These are phyloP conservation scores for Colletotrichum agaves DNA, from an alignment of 2,329 filamentous ascomycete species.

Conservation along the genomic window DNA sequence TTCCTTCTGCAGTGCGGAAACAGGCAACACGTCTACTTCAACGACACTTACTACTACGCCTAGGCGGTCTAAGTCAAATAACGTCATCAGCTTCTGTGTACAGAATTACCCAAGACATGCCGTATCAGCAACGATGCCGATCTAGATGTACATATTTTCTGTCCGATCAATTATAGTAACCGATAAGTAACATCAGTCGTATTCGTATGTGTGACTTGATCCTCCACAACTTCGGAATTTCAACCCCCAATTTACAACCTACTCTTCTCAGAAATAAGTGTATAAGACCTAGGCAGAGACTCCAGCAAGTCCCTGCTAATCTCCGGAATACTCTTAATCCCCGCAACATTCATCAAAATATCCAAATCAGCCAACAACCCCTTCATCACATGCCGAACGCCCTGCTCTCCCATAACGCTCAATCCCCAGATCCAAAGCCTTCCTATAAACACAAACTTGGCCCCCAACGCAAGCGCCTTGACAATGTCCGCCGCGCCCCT, in stretches of 20 bases:
- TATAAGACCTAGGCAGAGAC: conserved; percentile 22
- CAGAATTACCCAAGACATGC: background rate
- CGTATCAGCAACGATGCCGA: background rate
- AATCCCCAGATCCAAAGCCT: conserved; percentile 63
- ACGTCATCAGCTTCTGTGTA: background rate
- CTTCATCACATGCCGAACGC: conserved; percentile 20
- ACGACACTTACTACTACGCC: conserved; percentile 7
- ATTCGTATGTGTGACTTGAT: too few species aligned
- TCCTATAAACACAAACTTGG: conserved; percentile 67
- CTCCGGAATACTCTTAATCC: conserved; percentile 56
- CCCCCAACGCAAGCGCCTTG: conserved; percentile 67
- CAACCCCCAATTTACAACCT: background rate
- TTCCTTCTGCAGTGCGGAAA: background rate
- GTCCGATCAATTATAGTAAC: too few species aligned
- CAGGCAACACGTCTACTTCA: conserved; percentile 8
- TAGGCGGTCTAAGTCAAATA: background rate
- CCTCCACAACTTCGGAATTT: too few species aligned
- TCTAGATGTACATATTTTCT: background rate
- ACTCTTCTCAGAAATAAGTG: conserved; percentile 24
- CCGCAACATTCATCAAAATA: conserved; percentile 65
- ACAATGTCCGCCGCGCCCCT: conserved; percentile 68
- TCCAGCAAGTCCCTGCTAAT: conserved; percentile 41
- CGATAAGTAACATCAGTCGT: too few species aligned
- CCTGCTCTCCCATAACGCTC: conserved; percentile 35
- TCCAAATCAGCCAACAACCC: conserved; percentile 62